Percentiles rank a stretch among this genome's conserved stretches.
These are phyloP conservation scores for Pyrus betulifolia DNA, from an alignment of 306 rosid genomes.

Conservation along the genomic window DNA sequence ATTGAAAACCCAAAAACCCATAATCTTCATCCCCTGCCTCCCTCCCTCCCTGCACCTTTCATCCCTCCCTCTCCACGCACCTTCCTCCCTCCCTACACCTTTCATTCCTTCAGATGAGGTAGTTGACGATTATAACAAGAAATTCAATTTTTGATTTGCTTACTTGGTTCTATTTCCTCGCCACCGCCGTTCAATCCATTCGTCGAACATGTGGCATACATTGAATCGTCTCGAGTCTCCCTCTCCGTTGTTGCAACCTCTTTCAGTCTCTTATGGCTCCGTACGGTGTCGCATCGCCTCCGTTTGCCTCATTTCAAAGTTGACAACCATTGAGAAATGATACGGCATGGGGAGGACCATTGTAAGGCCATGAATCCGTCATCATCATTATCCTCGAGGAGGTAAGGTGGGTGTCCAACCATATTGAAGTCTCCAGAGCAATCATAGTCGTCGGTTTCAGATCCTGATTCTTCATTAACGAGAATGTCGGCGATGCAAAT, in stretches of 20 bases:
- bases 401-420: conserved; percentile 17
- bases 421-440: conserved; percentile 15
- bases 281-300: background rate
- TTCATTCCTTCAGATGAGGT: no score
- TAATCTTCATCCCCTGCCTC: no score
- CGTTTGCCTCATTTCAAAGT: conserved; percentile 28
- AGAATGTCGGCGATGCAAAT: conserved; percentile 59
- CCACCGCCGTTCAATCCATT: conserved; percentile 7
- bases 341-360: conserved; percentile 45
- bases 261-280: conserved; percentile 6
- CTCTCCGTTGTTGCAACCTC: background rate
- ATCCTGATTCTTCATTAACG: conserved; percentile 8
- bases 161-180: conserved; percentile 22
- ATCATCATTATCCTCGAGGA: background rate
- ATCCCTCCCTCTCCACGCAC: no score
- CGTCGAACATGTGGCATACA: conserved; percentile 11
- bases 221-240: background rate
- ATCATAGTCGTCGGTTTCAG: conserved; percentile 11
- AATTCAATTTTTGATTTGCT: conserved; percentile 12
- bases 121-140: background rate
- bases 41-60: no score
- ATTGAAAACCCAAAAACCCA: no score
- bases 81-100: no score
- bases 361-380: conserved; percentile 1
- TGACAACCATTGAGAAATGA: conserved; percentile 42